A percentile compares a stretch with the other conserved stretches of the same genome.
phyloP scores from a whole-genome alignment of 306 rosid genomes.

The Vicia villosa region DNA sequence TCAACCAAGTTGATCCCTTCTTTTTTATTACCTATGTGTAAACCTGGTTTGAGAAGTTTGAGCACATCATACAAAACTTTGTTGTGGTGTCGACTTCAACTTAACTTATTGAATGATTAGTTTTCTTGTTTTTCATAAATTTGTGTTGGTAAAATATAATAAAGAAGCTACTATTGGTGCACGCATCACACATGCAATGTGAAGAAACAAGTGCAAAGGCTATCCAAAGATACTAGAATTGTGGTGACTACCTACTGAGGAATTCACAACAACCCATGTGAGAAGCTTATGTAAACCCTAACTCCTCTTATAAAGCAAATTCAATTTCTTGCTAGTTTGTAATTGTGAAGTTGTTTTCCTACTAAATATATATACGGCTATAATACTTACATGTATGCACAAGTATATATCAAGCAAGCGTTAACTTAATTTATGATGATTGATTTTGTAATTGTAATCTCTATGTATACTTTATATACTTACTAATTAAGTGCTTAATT shows the following conservation, averaged over 20 bases:
- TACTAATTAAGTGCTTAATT: constrained; percentile 18
- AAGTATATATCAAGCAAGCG: background rate
- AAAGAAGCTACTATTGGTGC: constrained; percentile 90
- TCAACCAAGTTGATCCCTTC: too few species aligned
- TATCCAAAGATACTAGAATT: constrained; percentile 75
- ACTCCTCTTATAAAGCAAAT: constrained; percentile 89
- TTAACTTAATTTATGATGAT: background rate
- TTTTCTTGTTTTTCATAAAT: constrained; percentile 6
- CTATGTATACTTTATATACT: background rate
- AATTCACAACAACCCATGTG: constrained; percentile 88
- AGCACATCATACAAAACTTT: too few species aligned
- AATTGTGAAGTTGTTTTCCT: background rate
- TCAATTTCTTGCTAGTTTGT: constrained; percentile 74
- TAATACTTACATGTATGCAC: too few species aligned
- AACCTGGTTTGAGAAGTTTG: too few species aligned
- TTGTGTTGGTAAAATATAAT: constrained; percentile 9
- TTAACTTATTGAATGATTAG: background rate
- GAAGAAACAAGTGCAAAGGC: constrained; percentile 95
- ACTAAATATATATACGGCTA: background rate
- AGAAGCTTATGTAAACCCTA: constrained; percentile 90
- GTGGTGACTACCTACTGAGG: constrained; percentile 95
- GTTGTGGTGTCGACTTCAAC: background rate
- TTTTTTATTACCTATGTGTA: too few species aligned
- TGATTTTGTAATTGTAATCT: constrained; percentile 16
- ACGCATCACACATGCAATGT: constrained; percentile 92